These are phyloP conservation scores for Selenicereus undatus DNA, from an alignment of 148 eudicot species.

Conservation along the genomic window DNA sequence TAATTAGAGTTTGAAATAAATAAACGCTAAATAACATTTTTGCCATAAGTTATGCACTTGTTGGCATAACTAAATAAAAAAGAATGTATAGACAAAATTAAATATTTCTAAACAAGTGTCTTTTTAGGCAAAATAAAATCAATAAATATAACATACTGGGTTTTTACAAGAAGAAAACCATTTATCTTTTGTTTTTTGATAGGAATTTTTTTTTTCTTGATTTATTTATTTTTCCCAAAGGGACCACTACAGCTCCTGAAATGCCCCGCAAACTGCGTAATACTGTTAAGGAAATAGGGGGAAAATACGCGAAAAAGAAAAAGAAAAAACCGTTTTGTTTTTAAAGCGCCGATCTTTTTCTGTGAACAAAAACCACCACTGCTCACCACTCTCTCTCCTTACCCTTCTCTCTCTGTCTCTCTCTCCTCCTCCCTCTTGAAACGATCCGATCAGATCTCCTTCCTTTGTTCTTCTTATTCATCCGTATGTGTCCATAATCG, in stretches of 20 bases:
- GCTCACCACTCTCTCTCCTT: neutral
- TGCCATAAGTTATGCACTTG: too few relatives aligned
- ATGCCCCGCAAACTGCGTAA: neutral
- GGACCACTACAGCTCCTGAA: neutral
- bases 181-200: too few relatives aligned
- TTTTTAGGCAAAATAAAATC: too few relatives aligned
- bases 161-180: too few relatives aligned
- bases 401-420: neutral
- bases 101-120: too few relatives aligned
- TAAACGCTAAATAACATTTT: too few relatives aligned
- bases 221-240: neutral
- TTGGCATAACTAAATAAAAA: too few relatives aligned
- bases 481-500: neutral
- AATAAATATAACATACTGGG: too few relatives aligned
- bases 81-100: too few relatives aligned
- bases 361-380: conserved; percentile 15
- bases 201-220: too few relatives aligned
- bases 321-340: neutral
- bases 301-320: neutral
- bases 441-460: conserved; percentile 24
- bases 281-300: neutral
- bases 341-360: conserved; percentile 14
- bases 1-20: too few relatives aligned
- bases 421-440: neutral
- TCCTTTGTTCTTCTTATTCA: neutral